Evolutionary conservation across 352 stramenopile species (phyloP).

Genomic region (Phytophthora nicotianae): DNA sequence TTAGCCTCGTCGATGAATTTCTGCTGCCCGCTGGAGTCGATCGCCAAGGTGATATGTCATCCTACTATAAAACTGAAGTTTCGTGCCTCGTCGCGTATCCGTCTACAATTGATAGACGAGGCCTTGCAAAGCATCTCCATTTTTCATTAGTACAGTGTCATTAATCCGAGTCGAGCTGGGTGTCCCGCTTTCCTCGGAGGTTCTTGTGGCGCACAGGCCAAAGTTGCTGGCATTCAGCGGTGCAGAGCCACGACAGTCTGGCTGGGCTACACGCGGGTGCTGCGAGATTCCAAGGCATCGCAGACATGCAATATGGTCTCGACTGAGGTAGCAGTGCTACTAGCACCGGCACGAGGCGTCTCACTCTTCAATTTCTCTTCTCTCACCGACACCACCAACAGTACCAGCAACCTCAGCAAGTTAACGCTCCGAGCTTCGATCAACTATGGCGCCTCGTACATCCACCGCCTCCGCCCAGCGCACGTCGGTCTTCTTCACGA

Average conservation of each 20-base stretch:
- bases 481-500: conserved; percentile 43
- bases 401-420: conserved; percentile 15
- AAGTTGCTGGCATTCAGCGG: conserved; percentile 5
- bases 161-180: conserved; percentile 6
- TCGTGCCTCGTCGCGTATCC: conserved; percentile 23
- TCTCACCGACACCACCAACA: conserved; percentile 16
- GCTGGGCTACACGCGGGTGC: conserved; percentile 8
- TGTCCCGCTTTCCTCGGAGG: conserved; percentile 11
- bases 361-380: conserved; percentile 39
- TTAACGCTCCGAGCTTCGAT: neutral
- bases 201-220: conserved; percentile 19
- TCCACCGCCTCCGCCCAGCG: conserved; percentile 22
- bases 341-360: neutral
- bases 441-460: conserved; percentile 23
- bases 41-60: neutral
- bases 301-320: conserved; percentile 23
- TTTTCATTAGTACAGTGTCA: conserved; percentile 16
- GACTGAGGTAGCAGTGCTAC: too few species aligned
- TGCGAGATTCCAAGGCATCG: conserved; percentile 22
- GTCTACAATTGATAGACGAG: conserved; percentile 25
- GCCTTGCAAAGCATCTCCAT: conserved; percentile 8
- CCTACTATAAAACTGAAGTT: conserved; percentile 17
- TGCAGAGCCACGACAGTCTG: conserved; percentile 15
- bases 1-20: neutral
- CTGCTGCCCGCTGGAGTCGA: too few species aligned